Evolutionary conservation across 2,329 filamentous ascomycete species (phyloP).

Genomic region (Colletotrichum destructivum): DNA sequence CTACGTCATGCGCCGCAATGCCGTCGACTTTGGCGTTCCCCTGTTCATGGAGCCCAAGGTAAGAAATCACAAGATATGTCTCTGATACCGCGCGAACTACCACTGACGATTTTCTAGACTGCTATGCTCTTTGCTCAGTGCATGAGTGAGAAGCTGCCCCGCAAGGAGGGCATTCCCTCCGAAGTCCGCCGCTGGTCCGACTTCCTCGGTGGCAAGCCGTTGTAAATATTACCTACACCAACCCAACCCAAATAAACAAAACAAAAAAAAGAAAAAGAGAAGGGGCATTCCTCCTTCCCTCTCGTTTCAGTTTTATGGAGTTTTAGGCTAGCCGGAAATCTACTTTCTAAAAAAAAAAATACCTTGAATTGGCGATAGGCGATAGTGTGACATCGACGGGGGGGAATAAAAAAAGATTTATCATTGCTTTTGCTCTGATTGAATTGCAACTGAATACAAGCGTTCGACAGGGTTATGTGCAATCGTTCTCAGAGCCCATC

Average conservation of each 20-base stretch:
- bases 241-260: background rate
- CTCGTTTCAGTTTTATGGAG: conserved; percentile 11
- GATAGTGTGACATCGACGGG: conserved; percentile 1
- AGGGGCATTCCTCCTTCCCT: background rate
- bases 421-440: background rate
- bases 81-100: background rate
- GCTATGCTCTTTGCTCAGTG: conserved; percentile 96
- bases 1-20: conserved; percentile 98
- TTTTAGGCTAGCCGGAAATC: conserved; percentile 26
- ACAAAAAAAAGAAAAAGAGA: background rate
- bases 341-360: conserved; percentile 10
- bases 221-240: conserved; percentile 65
- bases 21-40: conserved; percentile 97
- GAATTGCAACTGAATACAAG: background rate
- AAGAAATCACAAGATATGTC: conserved; percentile 44
- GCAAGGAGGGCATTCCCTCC: conserved; percentile 86
- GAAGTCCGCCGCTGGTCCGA: conserved; percentile 97
- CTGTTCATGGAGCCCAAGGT: conserved; percentile 99
- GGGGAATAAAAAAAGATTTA: conserved; percentile 4
- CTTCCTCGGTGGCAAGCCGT: conserved; percentile 89
- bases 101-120: conserved; percentile 73
- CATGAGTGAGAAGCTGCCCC: conserved; percentile 96
- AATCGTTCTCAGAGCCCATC: no score
- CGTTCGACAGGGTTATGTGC: no score
- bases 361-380: conserved; percentile 16